Base-by-base conservation (phyloP, 306 rosid genomes). In the Phaseolus lunatus region DNA sequence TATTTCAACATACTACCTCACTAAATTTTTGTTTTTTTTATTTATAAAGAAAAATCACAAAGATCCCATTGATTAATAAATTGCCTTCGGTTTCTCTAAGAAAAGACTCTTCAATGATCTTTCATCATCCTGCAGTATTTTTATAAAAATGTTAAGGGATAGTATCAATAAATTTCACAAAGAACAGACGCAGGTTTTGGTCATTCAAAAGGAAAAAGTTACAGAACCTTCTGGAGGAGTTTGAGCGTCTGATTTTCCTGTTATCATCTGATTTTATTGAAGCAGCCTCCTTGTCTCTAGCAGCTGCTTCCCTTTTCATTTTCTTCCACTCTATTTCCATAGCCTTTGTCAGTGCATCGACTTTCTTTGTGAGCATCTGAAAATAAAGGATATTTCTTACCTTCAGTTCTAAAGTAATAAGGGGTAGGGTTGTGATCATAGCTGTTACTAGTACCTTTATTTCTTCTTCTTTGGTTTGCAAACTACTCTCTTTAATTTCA, bases 241-340 rank as follows among this genome's bases (percentile, higher is more conserved):
- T 78, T 71, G 74, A 79, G 84, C 68, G 85, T 86, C 90, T 79
- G 57, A 47, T 66, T 76, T 81, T 92, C 75, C 80, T 86, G 72
- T 82, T 77, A 56, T 81, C 87, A 14, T 86, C 90, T 59, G 81
- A 13, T 82, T 89, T 89, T 59, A 70, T 75, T 59, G 89, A 81
- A 47, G 91, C 84, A 67, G 90, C 85, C 76, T 92, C 99, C 80
- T 84, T 92, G 68, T 90, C 97, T 81, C 92, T 92, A 33, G 93
- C 88, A 70, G 90, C 90, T 24, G 90, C 88, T 87, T 95, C 97
- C 87, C 97, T 87, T 85, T 84, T 95, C 89, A 83, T 77, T 87
- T 90, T 92, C 91, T 95, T 95, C 20, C 88, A 88, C 85, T 92
- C 97, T 48, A 88, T 75, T 82, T 92, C 99, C 78, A 88, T 90